A percentile compares a stretch with the other conserved stretches of the same genome.
Conservation (phyloP, 805 yeast species). For the Yarrowia sp. region DNA sequence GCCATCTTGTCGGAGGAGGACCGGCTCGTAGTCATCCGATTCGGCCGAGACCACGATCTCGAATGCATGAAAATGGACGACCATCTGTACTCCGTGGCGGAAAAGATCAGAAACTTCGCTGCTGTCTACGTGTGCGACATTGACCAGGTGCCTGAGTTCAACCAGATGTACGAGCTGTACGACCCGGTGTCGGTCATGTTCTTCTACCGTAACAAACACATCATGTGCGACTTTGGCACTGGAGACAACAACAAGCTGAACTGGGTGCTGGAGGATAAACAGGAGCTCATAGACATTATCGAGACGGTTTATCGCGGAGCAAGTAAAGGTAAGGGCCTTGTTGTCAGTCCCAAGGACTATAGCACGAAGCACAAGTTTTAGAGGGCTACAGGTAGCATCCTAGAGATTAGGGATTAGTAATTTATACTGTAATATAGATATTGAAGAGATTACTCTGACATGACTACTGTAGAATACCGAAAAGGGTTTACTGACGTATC, state of each 20-base stretch:
- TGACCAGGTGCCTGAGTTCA: slow-evolving; percentile 88
- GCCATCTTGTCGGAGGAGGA: slow-evolving; percentile 90
- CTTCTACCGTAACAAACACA: slow-evolving; percentile 87
- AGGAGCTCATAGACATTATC: slow-evolving; percentile 87
- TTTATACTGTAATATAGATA: slow-evolving; percentile 12
- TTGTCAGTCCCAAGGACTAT: slow-evolving; percentile 69
- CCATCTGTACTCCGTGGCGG: slow-evolving; percentile 76
- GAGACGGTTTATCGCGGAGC: slow-evolving; percentile 94
- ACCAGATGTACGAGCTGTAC: slow-evolving; percentile 84
- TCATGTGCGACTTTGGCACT: slow-evolving; percentile 98
- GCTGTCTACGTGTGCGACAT: slow-evolving; percentile 88
- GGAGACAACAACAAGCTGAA: slow-evolving; percentile 96
- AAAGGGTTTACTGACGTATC: no score
- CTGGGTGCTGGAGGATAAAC: slow-evolving; percentile 77
- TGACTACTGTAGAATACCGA: no score
- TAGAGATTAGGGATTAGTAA: slow-evolving; percentile 15
- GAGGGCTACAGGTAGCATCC: background rate
- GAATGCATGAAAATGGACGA: slow-evolving; percentile 94
- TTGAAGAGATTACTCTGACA: background rate
- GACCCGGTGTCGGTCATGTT: slow-evolving; percentile 95
- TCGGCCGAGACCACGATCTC: slow-evolving; percentile 77
- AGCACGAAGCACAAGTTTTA: slow-evolving; percentile 45
- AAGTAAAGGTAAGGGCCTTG: slow-evolving; percentile 88
- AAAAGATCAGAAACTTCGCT: slow-evolving; percentile 85
- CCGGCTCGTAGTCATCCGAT: slow-evolving; percentile 83